Percentiles rank a stretch among this genome's conserved stretches.
Conservation (phyloP, 768 basidiomycete genomes). For the Suillus americanus region DNA sequence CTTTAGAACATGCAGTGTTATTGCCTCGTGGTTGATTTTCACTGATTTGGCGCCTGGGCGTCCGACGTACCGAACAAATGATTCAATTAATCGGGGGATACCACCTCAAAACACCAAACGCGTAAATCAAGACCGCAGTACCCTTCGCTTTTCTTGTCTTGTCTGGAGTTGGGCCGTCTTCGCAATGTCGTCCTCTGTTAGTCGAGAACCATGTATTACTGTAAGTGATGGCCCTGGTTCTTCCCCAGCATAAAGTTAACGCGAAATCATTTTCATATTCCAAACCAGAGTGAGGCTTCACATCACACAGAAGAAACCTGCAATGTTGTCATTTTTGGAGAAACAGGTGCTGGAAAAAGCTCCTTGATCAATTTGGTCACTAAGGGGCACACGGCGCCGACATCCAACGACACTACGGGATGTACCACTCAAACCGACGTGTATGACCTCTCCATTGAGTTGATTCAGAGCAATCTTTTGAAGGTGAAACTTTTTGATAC, state of each 20-base stretch:
- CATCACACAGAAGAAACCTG: not conserved
- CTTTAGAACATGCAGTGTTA: not conserved
- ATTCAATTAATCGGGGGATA: not conserved
- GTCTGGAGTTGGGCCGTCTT: not conserved
- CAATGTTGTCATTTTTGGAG: constrained; percentile 32
- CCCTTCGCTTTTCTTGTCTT: not conserved
- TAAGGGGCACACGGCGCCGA: constrained; percentile 27
- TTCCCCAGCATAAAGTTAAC: not conserved
- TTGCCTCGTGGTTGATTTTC: not conserved
- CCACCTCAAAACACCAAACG: not conserved
- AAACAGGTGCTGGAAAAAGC: constrained; percentile 32
- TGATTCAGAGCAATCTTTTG: not conserved
- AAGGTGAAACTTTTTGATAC: constrained; percentile 32
- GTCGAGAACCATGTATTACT: too few relatives aligned
- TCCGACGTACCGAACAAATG: not conserved
- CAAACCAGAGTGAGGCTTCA: not conserved
- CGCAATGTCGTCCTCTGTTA: not conserved
- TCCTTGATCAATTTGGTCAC: constrained; percentile 31
- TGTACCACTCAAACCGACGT: constrained; percentile 11
- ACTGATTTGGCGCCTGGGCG: not conserved
- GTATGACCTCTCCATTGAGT: not conserved
- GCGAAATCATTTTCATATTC: not conserved
- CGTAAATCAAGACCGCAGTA: not conserved
- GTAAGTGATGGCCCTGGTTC: not conserved
- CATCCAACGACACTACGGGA: constrained; percentile 17